Evolutionary conservation across 169 alveolate species (phyloP), one percentile per base, ranked within the genome.

Genomic region (Plasmodium gonderi): DNA sequence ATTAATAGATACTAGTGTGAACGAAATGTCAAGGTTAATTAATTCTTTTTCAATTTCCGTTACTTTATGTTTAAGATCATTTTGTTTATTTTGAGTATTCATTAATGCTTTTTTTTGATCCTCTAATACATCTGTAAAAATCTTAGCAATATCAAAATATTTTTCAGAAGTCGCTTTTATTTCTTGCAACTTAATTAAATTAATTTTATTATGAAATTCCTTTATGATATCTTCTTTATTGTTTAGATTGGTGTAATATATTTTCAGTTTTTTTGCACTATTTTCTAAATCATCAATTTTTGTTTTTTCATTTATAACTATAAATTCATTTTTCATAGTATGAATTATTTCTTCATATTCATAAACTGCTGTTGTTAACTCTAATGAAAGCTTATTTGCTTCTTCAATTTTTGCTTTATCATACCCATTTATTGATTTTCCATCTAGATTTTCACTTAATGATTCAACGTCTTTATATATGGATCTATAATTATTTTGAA

Each of bases 171-270:
- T 40, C 31, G n/a, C 11, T 44, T 76, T 64, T 4, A 76, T 76
- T 76, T 76, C 83, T 76, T 76, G 26, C 47, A 76, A 76, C 36
- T 76, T 76, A 38, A 20, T n/a, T 40, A 76, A 76, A 47, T 40
- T 17, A 40, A 76, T 76, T 47, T 40, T 29, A 26, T 40, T 40
- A 47, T 76, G 31, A 38, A 76, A 26, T 17, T 76, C 9, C 9
- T 76, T 45, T 76, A 76, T 40, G 14, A 17, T 23, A 20, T 14
- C 31, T 76, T 17, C 72, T 76, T 76, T 76, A 14, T 17, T n/a
- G 12, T 23, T 45, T 29, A 76, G 38, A 6, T 44, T 40, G 8
- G 7, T 29, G 31, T 76, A 76, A 42, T 44, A 11, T 0, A 6
- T 5, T 26, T 40, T 3, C 11, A 76, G 29, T 14, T 26, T 42